Base-by-base conservation (phyloP, 345 rosid genomes). In the Laguncularia racemosa region DNA sequence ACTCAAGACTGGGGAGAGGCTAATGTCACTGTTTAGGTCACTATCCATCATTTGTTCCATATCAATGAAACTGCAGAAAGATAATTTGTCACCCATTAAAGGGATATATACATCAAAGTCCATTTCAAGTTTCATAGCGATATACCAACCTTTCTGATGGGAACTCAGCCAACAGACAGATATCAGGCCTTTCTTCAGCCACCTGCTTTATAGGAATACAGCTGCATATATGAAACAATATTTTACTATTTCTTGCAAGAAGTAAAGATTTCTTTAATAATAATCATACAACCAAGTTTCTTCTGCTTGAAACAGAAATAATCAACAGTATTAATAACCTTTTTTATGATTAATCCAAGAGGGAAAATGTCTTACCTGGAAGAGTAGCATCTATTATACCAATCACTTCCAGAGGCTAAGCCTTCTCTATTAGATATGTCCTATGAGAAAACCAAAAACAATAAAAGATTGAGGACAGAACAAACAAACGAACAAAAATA, bases 391-490 rank as follows among this genome's bases (percentile, higher is more conserved):
- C 87, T 79, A 47, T 68, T 60, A 18, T 79, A 81, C 73, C 80
- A 76, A 65, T 82, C 85, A 46, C 71, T 69, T 46, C 75, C 81
- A 51, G 84, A 72, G 62, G 81, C 82, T 78, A 88, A 76, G 21
- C 89, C 88, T 54, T 74, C 83, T 72, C 86, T 81, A 58, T 78
- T 88, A 55, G 97, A 91, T 67, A 91, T 65, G 69, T 91, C 96
- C 95, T 91, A 64, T 45, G 13, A 45, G 44, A 60, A 52, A 55
- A 43, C 50, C 48, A 46, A 45, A 57, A 46, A 53, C 53, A 66
- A n/a, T n/a, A 16, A 64, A 57, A 57, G 58, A 63, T 64, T 66
- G 48, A 47, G 28, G 55, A 46, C 61, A 21, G 58, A 44, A 43
- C 16, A 48, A 43, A 56, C 57, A 12, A 48, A 60, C 53, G 15